These are phyloP conservation scores for Aspergillus intermedius DNA, from an alignment of 2,329 filamentous ascomycete species.

Conservation along the genomic window DNA sequence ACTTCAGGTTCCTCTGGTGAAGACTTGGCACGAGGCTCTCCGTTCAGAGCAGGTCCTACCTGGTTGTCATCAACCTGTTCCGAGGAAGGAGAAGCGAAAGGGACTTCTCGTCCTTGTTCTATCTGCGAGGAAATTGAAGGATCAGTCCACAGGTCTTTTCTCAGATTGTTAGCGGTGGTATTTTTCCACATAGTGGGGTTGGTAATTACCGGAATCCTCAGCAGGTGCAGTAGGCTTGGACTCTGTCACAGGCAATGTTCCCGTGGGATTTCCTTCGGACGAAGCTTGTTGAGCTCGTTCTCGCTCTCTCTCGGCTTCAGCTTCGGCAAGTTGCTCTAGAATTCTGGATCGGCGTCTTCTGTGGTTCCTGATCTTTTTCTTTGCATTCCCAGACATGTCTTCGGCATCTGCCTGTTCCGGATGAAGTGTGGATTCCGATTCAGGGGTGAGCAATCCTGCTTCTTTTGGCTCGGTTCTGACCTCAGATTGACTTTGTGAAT, in stretches of 20 bases:
- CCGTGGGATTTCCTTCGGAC: slow-evolving; percentile 13
- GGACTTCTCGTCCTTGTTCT: slow-evolving; percentile 32
- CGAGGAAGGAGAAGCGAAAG: slow-evolving; percentile 26
- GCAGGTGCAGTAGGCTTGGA: slow-evolving; percentile 21
- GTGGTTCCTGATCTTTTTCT: slow-evolving; percentile 46
- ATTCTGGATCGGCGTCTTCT: slow-evolving; percentile 31
- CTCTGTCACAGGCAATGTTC: slow-evolving; percentile 19
- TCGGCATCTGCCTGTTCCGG: slow-evolving; percentile 8
- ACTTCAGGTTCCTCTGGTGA: neutral
- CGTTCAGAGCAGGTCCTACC: neutral
- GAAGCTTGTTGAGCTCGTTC: slow-evolving; percentile 3
- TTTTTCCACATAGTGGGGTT: slow-evolving; percentile 35
- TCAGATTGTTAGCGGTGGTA: slow-evolving; percentile 25
- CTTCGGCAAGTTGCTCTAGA: slow-evolving; percentile 10
- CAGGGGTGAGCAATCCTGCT: neutral
- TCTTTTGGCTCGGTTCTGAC: slow-evolving; percentile 8
- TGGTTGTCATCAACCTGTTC: slow-evolving; percentile 22
- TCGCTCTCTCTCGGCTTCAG: too few species aligned
- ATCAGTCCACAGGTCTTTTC: slow-evolving; percentile 39
- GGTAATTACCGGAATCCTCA: slow-evolving; percentile 42
- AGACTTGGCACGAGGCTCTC: neutral
- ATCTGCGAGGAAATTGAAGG: slow-evolving; percentile 39
- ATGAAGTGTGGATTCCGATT: neutral
- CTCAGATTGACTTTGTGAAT: too few species aligned
- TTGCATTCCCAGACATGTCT: slow-evolving; percentile 29